Evolutionary conservation across 2,329 filamentous ascomycete species (phyloP).

Genomic region (Biscogniauxia marginata): DNA sequence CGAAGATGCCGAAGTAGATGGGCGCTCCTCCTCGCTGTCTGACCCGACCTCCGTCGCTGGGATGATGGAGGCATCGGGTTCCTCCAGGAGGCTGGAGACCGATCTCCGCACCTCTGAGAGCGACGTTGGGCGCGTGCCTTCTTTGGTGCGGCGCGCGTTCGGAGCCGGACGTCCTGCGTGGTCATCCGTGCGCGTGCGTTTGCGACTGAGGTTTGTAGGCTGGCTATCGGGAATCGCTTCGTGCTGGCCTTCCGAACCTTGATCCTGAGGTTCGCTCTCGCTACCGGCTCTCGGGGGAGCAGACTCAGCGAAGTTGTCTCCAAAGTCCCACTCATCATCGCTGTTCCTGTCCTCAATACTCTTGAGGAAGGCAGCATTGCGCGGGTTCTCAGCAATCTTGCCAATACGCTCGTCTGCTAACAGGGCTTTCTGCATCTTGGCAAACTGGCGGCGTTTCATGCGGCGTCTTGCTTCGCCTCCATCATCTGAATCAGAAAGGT

Average conservation of each 20-base stretch:
- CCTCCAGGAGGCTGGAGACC: slow-evolving; percentile 79
- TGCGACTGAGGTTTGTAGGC: slow-evolving; percentile 40
- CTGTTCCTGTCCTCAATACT: slow-evolving; percentile 81
- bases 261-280: slow-evolving; percentile 37
- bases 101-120: slow-evolving; percentile 81
- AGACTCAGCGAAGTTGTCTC: slow-evolving; percentile 52
- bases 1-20: slow-evolving; percentile 21
- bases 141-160: slow-evolving; percentile 60
- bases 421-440: slow-evolving; percentile 86
- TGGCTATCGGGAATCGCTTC: slow-evolving; percentile 51
- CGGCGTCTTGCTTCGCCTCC: slow-evolving; percentile 74
- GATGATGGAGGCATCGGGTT: slow-evolving; percentile 52
- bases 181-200: slow-evolving; percentile 29
- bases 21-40: slow-evolving; percentile 45
- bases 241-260: slow-evolving; percentile 21
- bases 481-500: slow-evolving; percentile 89
- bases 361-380: slow-evolving; percentile 84
- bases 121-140: slow-evolving; percentile 66
- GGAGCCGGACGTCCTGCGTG: slow-evolving; percentile 51
- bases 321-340: slow-evolving; percentile 75
- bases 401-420: slow-evolving; percentile 86
- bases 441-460: slow-evolving; percentile 83
- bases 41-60: slow-evolving; percentile 47
- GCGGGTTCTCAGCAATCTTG: slow-evolving; percentile 85
- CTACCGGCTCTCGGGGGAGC: slow-evolving; percentile 36